Percentiles rank a stretch among this genome's conserved stretches.
Conservation (phyloP, 2,329 filamentous ascomycete species). For the Albifimbria verrucaria region DNA sequence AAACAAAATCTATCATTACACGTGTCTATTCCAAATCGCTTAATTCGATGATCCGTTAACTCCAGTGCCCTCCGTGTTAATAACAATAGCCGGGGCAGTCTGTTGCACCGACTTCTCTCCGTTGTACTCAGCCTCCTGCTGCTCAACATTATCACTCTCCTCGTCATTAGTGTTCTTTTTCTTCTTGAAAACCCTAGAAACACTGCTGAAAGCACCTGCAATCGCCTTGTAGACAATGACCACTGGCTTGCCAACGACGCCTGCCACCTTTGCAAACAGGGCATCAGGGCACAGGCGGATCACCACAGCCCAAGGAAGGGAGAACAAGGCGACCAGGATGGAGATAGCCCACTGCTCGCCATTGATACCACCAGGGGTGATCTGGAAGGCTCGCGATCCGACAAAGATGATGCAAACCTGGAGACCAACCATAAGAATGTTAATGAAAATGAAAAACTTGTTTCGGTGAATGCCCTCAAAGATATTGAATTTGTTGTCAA, state of each 20-base stretch:
- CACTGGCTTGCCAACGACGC: not conserved
- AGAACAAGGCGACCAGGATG: conserved; percentile 50
- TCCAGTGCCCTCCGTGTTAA: not conserved
- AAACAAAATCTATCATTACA: not conserved
- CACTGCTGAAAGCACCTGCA: not conserved
- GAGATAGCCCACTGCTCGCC: conserved; percentile 80
- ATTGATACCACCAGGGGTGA: conserved; percentile 47
- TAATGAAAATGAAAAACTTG: conserved; percentile 78
- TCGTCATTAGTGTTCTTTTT: not conserved
- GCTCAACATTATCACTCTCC: not conserved
- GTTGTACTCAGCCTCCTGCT: not conserved
- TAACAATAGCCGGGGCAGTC: conserved; percentile 1
- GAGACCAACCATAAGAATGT: conserved; percentile 76
- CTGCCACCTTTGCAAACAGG: not conserved
- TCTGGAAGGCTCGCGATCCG: conserved; percentile 72
- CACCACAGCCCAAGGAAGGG: conserved; percentile 46
- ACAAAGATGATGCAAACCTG: conserved; percentile 84
- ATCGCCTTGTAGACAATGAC: not conserved
- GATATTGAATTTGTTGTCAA: conserved; percentile 86
- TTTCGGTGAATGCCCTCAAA: conserved; percentile 79
- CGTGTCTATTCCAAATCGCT: not conserved
- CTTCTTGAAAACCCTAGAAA: not conserved
- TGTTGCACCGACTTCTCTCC: not conserved
- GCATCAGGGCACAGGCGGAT: conserved; percentile 49
- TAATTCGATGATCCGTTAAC: not conserved